Conservation (phyloP, 2,329 filamentous ascomycete genomes). For the Fusarium napiforme region DNA sequence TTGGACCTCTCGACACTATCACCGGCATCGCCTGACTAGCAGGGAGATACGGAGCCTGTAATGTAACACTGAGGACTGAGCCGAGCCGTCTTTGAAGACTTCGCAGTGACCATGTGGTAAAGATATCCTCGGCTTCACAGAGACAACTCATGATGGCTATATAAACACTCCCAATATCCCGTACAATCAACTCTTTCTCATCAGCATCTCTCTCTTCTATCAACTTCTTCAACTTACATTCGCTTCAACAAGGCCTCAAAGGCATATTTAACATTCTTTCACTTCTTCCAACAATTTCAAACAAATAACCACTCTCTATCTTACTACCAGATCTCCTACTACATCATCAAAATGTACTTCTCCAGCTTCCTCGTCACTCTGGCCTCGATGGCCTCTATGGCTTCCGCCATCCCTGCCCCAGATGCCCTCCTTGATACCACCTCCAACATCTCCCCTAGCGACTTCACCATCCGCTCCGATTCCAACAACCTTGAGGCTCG, state of each 20-base stretch:
- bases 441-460: slow-evolving; percentile 24
- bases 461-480: slow-evolving; percentile 29
- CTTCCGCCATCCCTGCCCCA: slow-evolving; percentile 37
- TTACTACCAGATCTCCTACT: slow-evolving; percentile 4
- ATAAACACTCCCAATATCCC: slow-evolving; percentile 23
- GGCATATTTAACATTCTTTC: slow-evolving; percentile 15
- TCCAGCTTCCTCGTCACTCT: slow-evolving; percentile 41
- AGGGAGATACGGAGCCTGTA: neutral
- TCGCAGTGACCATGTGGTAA: neutral
- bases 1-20: slow-evolving; percentile 15
- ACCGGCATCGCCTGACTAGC: slow-evolving; percentile 10
- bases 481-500: slow-evolving; percentile 37
- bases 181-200: slow-evolving; percentile 16
- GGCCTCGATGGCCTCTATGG: slow-evolving; percentile 44
- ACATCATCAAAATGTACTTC: slow-evolving; percentile 47
- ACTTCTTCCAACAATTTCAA: neutral
- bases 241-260: slow-evolving; percentile 22
- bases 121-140: neutral
- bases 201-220: slow-evolving; percentile 15
- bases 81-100: slow-evolving; percentile 1
- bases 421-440: slow-evolving; percentile 48
- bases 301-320: slow-evolving; percentile 2
- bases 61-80: neutral
- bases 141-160: slow-evolving; percentile 4
- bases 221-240: slow-evolving; percentile 29